Conservation (phyloP, 208 protist species). For the Trypanosoma conorhini region DNA sequence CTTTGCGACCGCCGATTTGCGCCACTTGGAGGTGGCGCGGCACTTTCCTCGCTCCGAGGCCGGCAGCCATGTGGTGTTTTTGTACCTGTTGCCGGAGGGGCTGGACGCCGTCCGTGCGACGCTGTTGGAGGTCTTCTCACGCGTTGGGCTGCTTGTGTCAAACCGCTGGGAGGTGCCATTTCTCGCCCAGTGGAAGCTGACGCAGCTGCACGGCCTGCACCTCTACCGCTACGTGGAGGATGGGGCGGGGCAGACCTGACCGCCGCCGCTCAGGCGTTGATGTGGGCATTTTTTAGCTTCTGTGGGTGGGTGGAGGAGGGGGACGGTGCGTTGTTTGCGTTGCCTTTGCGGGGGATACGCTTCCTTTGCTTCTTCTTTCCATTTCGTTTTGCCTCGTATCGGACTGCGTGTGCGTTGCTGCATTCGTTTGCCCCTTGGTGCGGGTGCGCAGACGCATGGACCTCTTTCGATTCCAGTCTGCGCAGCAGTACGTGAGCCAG, state of each 20-base stretch:
- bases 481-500: conserved; percentile 53
- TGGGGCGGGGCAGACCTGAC: neutral
- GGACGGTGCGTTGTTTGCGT: neutral
- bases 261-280: neutral
- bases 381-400: neutral
- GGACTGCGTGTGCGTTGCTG: neutral
- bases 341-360: neutral
- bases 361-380: neutral
- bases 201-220: conserved; percentile 34
- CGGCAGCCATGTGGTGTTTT: conserved; percentile 40
- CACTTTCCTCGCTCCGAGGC: conserved; percentile 25
- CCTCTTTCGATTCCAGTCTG: conserved; percentile 51
- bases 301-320: neutral
- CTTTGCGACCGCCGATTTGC: conserved; percentile 37
- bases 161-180: conserved; percentile 71
- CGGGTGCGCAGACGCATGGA: conserved; percentile 40
- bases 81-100: conserved; percentile 74
- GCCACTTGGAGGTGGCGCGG: conserved; percentile 32
- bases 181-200: conserved; percentile 32
- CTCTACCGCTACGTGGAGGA: conserved; percentile 34
- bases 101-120: conserved; percentile 43
- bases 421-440: no score
- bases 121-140: conserved; percentile 35
- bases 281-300: neutral
- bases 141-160: conserved; percentile 50